phyloP scores from a whole-genome alignment of 495 filamentous ascomycete species.

The Tuber brumale region DNA sequence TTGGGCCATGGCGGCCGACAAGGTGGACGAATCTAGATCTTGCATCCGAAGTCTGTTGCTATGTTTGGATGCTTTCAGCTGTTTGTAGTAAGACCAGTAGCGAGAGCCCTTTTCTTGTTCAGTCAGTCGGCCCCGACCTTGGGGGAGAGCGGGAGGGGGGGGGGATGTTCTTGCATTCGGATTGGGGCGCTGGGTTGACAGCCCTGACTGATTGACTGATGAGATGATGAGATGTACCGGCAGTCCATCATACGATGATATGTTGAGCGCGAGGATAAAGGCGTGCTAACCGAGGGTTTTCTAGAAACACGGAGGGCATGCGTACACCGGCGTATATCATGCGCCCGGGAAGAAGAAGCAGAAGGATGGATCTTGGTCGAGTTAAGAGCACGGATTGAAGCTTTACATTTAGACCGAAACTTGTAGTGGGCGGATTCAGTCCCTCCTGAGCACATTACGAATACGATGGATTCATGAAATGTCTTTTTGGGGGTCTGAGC shows the following conservation, averaged over 20 bases:
- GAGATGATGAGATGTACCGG: background rate
- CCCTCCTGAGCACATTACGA: background rate
- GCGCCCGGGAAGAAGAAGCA: background rate
- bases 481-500: background rate
- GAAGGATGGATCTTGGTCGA: background rate
- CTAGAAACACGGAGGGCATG: conserved; percentile 5
- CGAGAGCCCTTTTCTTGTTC: background rate
- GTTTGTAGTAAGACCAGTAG: background rate
- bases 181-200: background rate
- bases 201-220: background rate
- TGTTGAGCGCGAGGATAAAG: background rate
- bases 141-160: background rate
- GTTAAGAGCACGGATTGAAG: background rate
- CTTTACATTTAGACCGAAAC: background rate
- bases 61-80: background rate
- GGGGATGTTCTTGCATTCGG: background rate
- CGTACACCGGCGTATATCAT: background rate
- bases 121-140: background rate
- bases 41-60: conserved; percentile 2
- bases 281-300: background rate
- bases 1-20: background rate
- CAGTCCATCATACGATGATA: background rate
- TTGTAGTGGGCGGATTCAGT: background rate
- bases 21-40: background rate
- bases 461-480: background rate